Percentiles rank a stretch among this genome's conserved stretches.
phyloP scores from a whole-genome alignment of 75 land plant species.

The Pseudotsuga menziesii region DNA sequence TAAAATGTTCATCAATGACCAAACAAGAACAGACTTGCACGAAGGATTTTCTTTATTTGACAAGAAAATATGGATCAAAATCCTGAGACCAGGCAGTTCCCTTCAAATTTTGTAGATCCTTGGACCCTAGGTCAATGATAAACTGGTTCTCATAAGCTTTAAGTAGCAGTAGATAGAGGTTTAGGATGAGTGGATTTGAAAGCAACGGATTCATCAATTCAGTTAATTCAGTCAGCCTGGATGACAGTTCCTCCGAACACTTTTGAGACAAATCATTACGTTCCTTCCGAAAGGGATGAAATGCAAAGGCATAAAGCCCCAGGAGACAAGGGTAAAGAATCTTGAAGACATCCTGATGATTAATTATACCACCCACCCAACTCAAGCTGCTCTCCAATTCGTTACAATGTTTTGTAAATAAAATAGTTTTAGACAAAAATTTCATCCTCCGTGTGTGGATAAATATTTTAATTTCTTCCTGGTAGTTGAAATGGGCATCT shows the following conservation, averaged over 20 bases:
- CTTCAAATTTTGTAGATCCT: neutral
- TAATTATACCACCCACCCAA: constrained; percentile 93
- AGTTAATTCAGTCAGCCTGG: constrained; percentile 35
- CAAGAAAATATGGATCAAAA: constrained; percentile 74
- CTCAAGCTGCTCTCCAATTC: constrained; percentile 23
- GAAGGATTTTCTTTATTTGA: constrained; percentile 18
- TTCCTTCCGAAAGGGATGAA: constrained; percentile 6
- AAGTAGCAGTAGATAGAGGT: constrained; percentile 45
- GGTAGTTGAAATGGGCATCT: neutral
- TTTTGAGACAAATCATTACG: neutral
- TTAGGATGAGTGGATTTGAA: constrained; percentile 71
- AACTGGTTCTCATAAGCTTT: constrained; percentile 36
- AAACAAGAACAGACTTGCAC: too few relatives aligned
- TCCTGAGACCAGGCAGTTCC: constrained; percentile 22
- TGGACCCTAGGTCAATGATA: constrained; percentile 11
- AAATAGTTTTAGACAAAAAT: constrained; percentile 45
- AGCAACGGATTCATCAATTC: constrained; percentile 46
- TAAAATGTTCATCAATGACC: neutral
- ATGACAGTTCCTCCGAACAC: constrained; percentile 9
- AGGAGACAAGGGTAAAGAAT: constrained; percentile 69
- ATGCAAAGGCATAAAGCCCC: constrained; percentile 57
- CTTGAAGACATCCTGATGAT: constrained; percentile 90
- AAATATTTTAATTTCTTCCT: constrained; percentile 9
- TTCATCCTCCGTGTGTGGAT: constrained; percentile 47
- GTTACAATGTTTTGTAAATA: constrained; percentile 40